Evolutionary conservation across 2,329 filamentous ascomycete genomes (phyloP), one percentile per base, ranked within the genome.

Genomic region (Neospermospora avenae): DNA sequence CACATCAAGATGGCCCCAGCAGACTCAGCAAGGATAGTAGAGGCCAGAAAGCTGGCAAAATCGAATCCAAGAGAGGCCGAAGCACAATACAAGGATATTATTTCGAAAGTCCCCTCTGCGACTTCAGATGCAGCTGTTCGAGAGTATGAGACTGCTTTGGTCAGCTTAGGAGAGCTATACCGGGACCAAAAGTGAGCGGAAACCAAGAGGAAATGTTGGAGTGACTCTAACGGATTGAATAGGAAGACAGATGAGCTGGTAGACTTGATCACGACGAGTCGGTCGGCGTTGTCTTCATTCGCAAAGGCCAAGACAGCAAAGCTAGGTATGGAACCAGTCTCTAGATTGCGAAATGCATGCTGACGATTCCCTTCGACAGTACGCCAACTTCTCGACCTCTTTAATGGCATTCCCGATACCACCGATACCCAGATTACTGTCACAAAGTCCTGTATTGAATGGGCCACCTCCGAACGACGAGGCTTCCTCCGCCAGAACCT

Each of bases 301-400:
- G 95, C 95, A 67, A 97, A 98, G 82, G 95, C 96, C 64, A 99
- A 99, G 85, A 98, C 95, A 34, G 91, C 95, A 59, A 99, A 99
- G 79, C 82, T 99, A 64, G 91, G 95, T 98, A 86, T 67, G 52
- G 6, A 3, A n/a, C 13, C 6, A 37, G 25, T 44, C 10, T 14
- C n/a, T 18, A 45, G 24, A 16, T 37, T 7, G 20, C 16, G 28
- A 24, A 22, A 28, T 39, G 25, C 10, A 39, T 58, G 18, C 61
- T 63, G 49, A 65, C n/a, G 16, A 10, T 57, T 10, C 42, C 16
- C 14, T n/a, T 7, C 18, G 65, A 52, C 48, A 97, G 95, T 99
- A 69, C 93, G 95, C 70, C 92, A 97, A 78, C 86, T 99, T 25
- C 89, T 99, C 75, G 95, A 99, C 76, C 87, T 97, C 75, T 95